Evolutionary conservation across 1,139 yeast genomes (phyloP), one percentile per base, ranked within the genome.

Genomic region (Saccharomyces hybrid): DNA sequence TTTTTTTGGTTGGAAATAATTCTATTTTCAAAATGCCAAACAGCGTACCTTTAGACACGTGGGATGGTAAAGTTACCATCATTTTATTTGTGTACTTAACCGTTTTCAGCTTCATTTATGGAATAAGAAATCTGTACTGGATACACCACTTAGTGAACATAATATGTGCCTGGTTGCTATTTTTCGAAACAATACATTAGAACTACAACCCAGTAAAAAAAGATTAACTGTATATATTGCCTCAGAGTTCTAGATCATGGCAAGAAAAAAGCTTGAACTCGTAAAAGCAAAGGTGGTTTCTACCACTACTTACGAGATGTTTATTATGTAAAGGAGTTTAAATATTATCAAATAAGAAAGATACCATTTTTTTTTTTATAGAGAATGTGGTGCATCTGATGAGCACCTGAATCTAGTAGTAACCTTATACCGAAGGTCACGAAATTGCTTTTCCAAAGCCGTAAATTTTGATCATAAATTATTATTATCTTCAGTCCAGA

Each of bases 51-150:
- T 62, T 59, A 1, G 60, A 59, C 2, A 58, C 57, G 5, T 34
- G 66, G 1, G 70, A 69, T 30, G 64, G 64, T 46, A 61, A 64
- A n/a, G 52, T 75, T 1, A 69, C 75, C 0, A 61, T 66, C 13
- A 50, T 65, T 1, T 55, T 76, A 4, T 54, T 80, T 38, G 63
- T 63, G 0, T 84, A 83, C 63, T 73, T 79, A 61, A 74, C 80
- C 2, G 64, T 77, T 49, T 86, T 84, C 69, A 71, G 83, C 50
- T 67, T 84, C 54, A 62, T 85, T 11, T 85, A 81, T 65, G 93
- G 95, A 5, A 75, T 83, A 3, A 76, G 88, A 56, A 86, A 85
- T 63, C 75, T 88, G 4, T 86, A 78, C 64, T 85, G 88, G 84
- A 69, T 86, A 50, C 89, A 85, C 61, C 86, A 84, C 65, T 69